Base-by-base conservation (phyloP, 495 filamentous ascomycete genomes). In the Collariella sp. region DNA sequence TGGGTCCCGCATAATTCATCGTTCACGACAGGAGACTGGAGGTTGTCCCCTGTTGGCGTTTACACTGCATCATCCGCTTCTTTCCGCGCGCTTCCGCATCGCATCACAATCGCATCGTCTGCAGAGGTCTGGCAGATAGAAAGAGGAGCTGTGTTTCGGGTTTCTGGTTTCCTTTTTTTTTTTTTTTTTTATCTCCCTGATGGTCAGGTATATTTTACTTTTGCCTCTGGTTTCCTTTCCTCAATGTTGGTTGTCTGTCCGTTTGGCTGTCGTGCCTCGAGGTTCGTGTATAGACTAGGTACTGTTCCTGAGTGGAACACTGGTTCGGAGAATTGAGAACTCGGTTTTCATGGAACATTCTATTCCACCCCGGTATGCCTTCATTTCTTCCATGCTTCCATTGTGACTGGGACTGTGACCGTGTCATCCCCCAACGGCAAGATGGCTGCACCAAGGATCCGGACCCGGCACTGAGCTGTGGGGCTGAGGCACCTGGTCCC, bases 1-100 rank as follows among this genome's bases (percentile, higher is more conserved):
- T 31, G 52, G 50, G 29, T 53, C 33, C 45, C 49, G n/a, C 35
- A 48, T 52, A 60, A 38, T 56, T 52, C 40, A 26, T 29, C 7
- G 15, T n/a, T n/a, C 24, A n/a, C 38, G 26, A 34, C 16, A 52
- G 33, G 49, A 5, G 0, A n/a, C n/a, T n/a, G n/a, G n/a, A n/a
- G n/a, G n/a, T 5, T 39, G 38, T 29, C 26, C 10, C 34, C 15
- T 18, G 6, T 19, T 20, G 48, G 48, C 50, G 38, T 46, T 31
- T 29, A 45, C 50, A 45, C 34, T 29, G 26, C 45, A 47, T 52
- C 41, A 29, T 53, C 40, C 36, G 50, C 40, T 24, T 53, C 20
- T 11, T 1, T 31, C 11, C 35, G n/a, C n/a, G n/a, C n/a, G n/a
- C n/a, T n/a, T n/a, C n/a, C n/a, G n/a, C n/a, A n/a, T n/a, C n/a